Percentiles rank a stretch among this genome's conserved stretches.
Evolutionary conservation across 1,139 yeast genomes (phyloP).

Genomic region (Suhomyces bolitotheri): DNA sequence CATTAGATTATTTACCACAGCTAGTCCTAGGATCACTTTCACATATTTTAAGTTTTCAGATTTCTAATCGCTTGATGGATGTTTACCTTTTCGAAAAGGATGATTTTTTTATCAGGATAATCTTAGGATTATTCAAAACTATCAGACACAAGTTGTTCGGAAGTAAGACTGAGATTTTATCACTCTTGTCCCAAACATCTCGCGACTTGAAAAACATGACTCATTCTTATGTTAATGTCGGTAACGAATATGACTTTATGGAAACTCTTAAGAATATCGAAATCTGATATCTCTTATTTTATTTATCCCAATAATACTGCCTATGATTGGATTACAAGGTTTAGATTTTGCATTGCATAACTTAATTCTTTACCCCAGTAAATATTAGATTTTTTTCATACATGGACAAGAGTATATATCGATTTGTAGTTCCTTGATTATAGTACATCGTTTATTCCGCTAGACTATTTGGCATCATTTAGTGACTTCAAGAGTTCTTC

Average conservation of each 20-base stretch:
- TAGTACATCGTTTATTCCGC: constrained; percentile 5
- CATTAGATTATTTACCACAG: constrained; percentile 27
- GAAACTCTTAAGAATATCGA: constrained; percentile 32
- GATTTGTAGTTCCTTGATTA: too few relatives aligned
- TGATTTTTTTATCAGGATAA: constrained; percentile 46
- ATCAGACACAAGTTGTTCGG: constrained; percentile 58
- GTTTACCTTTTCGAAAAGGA: constrained; percentile 59
- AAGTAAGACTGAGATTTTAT: constrained; percentile 44
- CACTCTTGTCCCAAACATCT: constrained; percentile 21
- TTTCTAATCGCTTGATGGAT: constrained; percentile 46
- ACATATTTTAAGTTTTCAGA: constrained; percentile 27
- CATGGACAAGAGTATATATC: too few relatives aligned
- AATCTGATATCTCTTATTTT: too few relatives aligned
- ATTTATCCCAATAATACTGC: too few relatives aligned
- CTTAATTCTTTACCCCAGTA: too few relatives aligned
- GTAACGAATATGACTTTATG: constrained; percentile 52
- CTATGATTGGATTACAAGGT: too few relatives aligned
- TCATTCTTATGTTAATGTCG: constrained; percentile 43
- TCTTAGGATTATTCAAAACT: constrained; percentile 48
- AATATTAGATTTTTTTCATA: too few relatives aligned
- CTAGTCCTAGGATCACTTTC: constrained; percentile 24
- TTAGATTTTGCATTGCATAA: too few relatives aligned
- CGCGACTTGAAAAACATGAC: too few relatives aligned
- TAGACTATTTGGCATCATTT: constrained; percentile 32
- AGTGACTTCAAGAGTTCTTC: constrained; percentile 56